Evolutionary conservation across 495 filamentous ascomycete species (phyloP).

Genomic region (Xylaria longipes): DNA sequence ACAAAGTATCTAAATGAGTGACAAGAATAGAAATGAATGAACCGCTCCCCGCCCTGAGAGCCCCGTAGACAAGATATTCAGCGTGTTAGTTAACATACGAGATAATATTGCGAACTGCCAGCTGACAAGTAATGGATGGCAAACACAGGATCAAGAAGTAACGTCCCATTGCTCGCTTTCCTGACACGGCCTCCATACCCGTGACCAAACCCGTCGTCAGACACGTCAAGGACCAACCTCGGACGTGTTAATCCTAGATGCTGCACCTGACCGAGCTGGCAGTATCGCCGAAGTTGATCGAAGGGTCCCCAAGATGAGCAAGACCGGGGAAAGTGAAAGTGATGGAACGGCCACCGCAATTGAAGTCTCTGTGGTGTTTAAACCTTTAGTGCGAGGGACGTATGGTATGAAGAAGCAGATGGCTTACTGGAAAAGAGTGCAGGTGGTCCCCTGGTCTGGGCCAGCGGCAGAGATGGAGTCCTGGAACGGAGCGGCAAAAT

Average conservation of each 20-base stretch:
- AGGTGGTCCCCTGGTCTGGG: background rate
- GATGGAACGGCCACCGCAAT: background rate
- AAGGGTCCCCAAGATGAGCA: background rate
- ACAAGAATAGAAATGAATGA: background rate
- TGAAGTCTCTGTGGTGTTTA: background rate
- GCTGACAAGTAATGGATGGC: background rate
- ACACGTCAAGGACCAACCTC: background rate
- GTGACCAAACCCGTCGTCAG: background rate
- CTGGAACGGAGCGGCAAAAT: background rate
- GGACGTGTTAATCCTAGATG: background rate
- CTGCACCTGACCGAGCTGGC: background rate
- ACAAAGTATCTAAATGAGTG: background rate
- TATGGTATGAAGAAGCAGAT: background rate
- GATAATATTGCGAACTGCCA: background rate
- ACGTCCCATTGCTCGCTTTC: background rate
- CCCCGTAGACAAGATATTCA: background rate
- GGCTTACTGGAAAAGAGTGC: background rate
- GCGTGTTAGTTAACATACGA: background rate
- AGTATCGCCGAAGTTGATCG: background rate
- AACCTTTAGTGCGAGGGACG: background rate
- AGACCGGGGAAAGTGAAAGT: background rate
- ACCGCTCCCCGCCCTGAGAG: background rate
- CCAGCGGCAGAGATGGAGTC: background rate
- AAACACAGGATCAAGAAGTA: background rate
- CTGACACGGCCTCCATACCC: background rate